Base-by-base conservation (phyloP, 176 grass and related monocot genomes). In the Poa pratensis region DNA sequence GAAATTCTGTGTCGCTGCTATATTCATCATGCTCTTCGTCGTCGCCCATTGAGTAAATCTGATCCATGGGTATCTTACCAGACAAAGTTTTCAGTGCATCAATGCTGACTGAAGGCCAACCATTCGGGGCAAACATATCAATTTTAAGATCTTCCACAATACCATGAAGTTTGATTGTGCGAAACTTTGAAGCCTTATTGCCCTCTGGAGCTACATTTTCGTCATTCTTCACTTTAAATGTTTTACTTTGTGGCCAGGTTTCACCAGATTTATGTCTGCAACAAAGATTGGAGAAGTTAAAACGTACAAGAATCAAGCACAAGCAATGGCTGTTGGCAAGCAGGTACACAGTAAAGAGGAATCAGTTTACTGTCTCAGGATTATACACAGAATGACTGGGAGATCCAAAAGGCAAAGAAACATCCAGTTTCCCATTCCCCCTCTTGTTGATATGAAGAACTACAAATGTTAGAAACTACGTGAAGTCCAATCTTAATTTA, bases 151-250 rank as follows among this genome's bases (percentile, higher is more conserved):
- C 86, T 71, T 90, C 85, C 13, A 89, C 89, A 34, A 97, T 82
- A 70, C 64, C 76, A 24, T 71, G 45, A 69, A 97, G 90, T 79
- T 82, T 46, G 52, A 97, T 92, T 67, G 84, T 88, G 32, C 89
- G 83, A 59, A 84, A 87, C 83, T 94, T 97, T 64, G 84, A 42
- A 63, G 52, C 63, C 59, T 97, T 92, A 50, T 92, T 92, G 15
- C 83, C 90, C 4, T 88, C 61, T 78, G 80, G 57, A 85, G 73
- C 87, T 22, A 89, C 37, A 50, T 48, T 90, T 65, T 92, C 90
- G 69, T 85, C 85, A 71, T 97, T 97, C 84, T 39, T 88, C 45
- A 97, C 88, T 92, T 97, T 92, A 75, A 92, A 97, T 66, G 69
- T 78, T 87, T 84, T 97, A 78, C 74, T 67, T 11, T 71, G 71